These are phyloP conservation scores for Colletotrichum agaves DNA, from an alignment of 2,329 filamentous ascomycete genomes.

Conservation along the genomic window DNA sequence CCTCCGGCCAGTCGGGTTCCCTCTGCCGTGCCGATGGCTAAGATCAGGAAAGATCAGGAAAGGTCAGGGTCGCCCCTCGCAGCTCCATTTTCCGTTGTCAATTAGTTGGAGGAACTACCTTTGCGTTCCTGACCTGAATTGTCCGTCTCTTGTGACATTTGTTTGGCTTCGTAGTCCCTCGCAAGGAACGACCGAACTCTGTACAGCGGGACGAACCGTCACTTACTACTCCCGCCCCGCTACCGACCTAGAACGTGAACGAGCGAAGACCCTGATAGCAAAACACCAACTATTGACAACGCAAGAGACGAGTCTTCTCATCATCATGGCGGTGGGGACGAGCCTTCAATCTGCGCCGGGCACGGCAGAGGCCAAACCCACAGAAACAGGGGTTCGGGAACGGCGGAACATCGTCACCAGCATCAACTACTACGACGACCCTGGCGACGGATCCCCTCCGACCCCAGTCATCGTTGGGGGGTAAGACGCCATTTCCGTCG, in stretches of 20 bases:
- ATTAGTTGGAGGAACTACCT: neutral
- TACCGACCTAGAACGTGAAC: neutral
- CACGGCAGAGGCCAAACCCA: neutral
- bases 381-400: neutral
- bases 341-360: neutral
- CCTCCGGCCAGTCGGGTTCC: conserved; percentile 27
- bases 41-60: neutral
- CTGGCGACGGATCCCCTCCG: conserved; percentile 38
- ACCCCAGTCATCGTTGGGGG: conserved; percentile 38
- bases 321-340: conserved; percentile 13
- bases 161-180: conserved; percentile 3
- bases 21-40: conserved; percentile 6
- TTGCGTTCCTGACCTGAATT: neutral
- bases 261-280: too few species aligned
- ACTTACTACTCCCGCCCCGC: neutral
- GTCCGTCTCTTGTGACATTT: neutral
- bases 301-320: too few species aligned
- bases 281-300: neutral
- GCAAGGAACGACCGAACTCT: neutral
- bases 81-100: neutral
- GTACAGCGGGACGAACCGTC: conserved; percentile 5
- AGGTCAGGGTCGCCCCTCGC: conserved; percentile 3
- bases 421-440: conserved; percentile 40
- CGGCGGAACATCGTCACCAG: conserved; percentile 31
- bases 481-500: conserved; percentile 32